These are phyloP conservation scores for Rhizopus arrhizus DNA, from an alignment of 371 early-diverging fungal species.

Conservation along the genomic window DNA sequence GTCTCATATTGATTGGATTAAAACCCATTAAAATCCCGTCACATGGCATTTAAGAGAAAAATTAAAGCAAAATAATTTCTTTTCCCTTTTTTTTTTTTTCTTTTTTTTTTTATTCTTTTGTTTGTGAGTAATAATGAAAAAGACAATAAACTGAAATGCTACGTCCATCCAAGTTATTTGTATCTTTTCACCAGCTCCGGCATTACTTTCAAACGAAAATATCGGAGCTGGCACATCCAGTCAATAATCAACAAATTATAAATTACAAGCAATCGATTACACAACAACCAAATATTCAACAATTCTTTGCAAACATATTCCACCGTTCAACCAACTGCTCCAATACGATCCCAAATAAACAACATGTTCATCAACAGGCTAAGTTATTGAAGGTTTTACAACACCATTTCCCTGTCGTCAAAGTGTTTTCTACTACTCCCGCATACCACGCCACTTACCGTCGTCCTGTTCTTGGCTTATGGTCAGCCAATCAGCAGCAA, in stretches of 20 bases:
- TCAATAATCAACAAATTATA: constrained; percentile 6
- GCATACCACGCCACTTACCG: not conserved
- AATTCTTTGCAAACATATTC: constrained; percentile 8
- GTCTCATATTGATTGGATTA: too few species aligned
- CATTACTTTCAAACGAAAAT: constrained; percentile 32
- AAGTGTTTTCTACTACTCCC: constrained; percentile 30
- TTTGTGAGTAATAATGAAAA: not conserved
- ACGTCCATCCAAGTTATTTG: constrained; percentile 37
- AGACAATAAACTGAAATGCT: constrained; percentile 19
- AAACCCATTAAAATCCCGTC: not conserved
- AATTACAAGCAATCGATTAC: constrained; percentile 9
- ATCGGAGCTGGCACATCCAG: constrained; percentile 28
- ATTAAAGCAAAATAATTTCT: not conserved
- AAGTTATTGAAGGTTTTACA: constrained; percentile 22
- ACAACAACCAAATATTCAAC: constrained; percentile 19
- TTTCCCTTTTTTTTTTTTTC: not conserved
- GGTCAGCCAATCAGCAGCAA: constrained; percentile 18
- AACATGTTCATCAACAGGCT: constrained; percentile 7
- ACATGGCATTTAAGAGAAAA: not conserved
- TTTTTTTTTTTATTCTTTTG: constrained; percentile 4
- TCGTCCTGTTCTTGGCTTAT: constrained; percentile 4
- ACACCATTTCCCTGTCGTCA: constrained; percentile 30
- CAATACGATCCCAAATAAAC: not conserved
- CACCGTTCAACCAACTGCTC: constrained; percentile 1
- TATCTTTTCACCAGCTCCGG: constrained; percentile 40